Conservation (phyloP, 2,329 filamentous ascomycete species). For the Cephalotrichum gorgonifer region DNA sequence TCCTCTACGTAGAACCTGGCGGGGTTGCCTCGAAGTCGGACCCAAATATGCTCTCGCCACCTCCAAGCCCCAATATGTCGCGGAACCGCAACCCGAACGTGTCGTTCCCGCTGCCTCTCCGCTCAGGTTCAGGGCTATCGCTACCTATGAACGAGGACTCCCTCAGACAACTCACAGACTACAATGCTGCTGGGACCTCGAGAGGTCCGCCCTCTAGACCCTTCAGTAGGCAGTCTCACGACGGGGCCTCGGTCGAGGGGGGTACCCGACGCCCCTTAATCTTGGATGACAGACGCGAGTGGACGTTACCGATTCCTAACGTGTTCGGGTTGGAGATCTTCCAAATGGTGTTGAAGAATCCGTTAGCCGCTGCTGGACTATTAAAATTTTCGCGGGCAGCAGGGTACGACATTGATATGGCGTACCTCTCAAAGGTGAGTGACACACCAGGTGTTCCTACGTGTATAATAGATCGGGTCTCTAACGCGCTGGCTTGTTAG, state of each 20-base stretch:
- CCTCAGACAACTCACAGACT: slow-evolving; percentile 34
- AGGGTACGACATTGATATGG: slow-evolving; percentile 37
- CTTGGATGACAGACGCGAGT: slow-evolving; percentile 6
- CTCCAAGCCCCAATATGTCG: neutral
- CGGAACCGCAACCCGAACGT: too few species aligned
- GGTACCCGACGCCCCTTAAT: slow-evolving; percentile 6
- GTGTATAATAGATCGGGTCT: too few species aligned
- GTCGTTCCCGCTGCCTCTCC: slow-evolving; percentile 16
- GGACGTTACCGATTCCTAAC: slow-evolving; percentile 23
- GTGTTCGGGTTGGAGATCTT: slow-evolving; percentile 41
- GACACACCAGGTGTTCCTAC: neutral
- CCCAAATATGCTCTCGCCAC: neutral
- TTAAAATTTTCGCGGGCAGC: slow-evolving; percentile 36
- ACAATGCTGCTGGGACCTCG: slow-evolving; percentile 27
- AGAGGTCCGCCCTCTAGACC: slow-evolving; percentile 13
- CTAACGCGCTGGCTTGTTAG: slow-evolving; percentile 7
- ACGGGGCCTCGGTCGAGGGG: slow-evolving; percentile 4
- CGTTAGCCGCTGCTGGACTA: slow-evolving; percentile 33
- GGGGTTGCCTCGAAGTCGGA: neutral
- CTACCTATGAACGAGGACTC: slow-evolving; percentile 31
- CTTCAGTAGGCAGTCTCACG: neutral
- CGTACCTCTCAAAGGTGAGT: slow-evolving; percentile 36
- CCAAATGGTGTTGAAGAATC: slow-evolving; percentile 37
- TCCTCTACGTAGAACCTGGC: neutral
- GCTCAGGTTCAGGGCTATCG: slow-evolving; percentile 35